These are phyloP conservation scores for Epichloe sp. DNA, from an alignment of 2,329 filamentous ascomycete species.

Conservation along the genomic window DNA sequence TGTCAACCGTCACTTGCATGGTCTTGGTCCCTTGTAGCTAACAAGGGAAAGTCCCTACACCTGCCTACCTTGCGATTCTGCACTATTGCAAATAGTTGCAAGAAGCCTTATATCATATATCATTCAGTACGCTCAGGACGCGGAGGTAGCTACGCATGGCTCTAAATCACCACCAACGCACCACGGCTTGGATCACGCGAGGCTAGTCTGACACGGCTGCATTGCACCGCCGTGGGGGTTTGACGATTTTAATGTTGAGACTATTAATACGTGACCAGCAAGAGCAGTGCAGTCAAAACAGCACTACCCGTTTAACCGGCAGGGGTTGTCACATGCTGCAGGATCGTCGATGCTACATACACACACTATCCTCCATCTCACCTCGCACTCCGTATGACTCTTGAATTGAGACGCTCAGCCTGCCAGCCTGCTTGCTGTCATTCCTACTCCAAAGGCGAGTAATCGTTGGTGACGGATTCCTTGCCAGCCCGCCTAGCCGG, in stretches of 20 bases:
- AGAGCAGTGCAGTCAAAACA: not conserved
- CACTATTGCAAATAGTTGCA: not conserved
- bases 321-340: not conserved
- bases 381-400: not conserved
- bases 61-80: not conserved
- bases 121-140: not conserved
- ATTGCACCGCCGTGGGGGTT: not conserved
- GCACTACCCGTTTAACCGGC: slow-evolving; percentile 1
- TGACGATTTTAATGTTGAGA: not conserved
- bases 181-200: not conserved
- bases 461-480: too few species aligned
- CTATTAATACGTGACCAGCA: not conserved
- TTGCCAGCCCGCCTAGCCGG: too few species aligned
- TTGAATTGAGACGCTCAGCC: not conserved
- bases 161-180: not conserved
- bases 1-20: too few species aligned
- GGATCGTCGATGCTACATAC: not conserved
- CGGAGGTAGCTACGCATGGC: not conserved
- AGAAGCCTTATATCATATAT: not conserved
- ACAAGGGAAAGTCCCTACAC: too few species aligned
- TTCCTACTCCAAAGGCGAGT: too few species aligned
- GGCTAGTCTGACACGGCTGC: not conserved
- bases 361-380: not conserved
- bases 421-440: too few species aligned
- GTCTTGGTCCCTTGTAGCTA: too few species aligned